These are phyloP conservation scores for Fistulifera solaris DNA, from an alignment of 108 stramenopile species.

Conservation along the genomic window DNA sequence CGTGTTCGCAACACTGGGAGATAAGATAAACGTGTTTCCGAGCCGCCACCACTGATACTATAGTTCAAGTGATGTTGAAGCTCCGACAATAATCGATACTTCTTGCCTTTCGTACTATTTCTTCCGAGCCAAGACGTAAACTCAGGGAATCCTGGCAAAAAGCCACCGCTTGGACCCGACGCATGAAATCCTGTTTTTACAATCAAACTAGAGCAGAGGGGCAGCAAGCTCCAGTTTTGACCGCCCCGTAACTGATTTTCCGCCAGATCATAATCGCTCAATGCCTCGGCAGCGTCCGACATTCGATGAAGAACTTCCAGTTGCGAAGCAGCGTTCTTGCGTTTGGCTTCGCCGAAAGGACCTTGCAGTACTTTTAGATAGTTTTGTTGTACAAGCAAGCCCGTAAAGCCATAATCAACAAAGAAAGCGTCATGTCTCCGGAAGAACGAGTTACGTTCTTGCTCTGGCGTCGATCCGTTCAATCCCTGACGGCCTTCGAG, in stretches of 20 bases:
- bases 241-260: constrained; percentile 74
- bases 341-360: constrained; percentile 33
- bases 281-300: constrained; percentile 66
- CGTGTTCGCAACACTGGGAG: constrained; percentile 60
- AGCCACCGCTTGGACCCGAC: constrained; percentile 66
- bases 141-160: constrained; percentile 80
- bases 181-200: constrained; percentile 87
- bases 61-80: constrained; percentile 85
- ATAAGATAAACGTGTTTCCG: constrained; percentile 72
- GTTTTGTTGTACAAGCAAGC: constrained; percentile 91
- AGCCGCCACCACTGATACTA: constrained; percentile 47
- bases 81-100: constrained; percentile 72
- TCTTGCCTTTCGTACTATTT: constrained; percentile 82
- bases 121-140: constrained; percentile 95
- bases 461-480: constrained; percentile 28
- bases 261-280: constrained; percentile 83
- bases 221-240: constrained; percentile 91
- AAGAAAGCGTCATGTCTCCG: constrained; percentile 92
- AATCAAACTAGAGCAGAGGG: constrained; percentile 60
- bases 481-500: constrained; percentile 70
- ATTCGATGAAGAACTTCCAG: constrained; percentile 50
- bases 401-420: constrained; percentile 90
- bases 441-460: constrained; percentile 42
- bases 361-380: constrained; percentile 66
- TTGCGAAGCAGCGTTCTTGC: constrained; percentile 30